Base-by-base conservation (phyloP, 306 rosid species). In the Quercus dentata region DNA sequence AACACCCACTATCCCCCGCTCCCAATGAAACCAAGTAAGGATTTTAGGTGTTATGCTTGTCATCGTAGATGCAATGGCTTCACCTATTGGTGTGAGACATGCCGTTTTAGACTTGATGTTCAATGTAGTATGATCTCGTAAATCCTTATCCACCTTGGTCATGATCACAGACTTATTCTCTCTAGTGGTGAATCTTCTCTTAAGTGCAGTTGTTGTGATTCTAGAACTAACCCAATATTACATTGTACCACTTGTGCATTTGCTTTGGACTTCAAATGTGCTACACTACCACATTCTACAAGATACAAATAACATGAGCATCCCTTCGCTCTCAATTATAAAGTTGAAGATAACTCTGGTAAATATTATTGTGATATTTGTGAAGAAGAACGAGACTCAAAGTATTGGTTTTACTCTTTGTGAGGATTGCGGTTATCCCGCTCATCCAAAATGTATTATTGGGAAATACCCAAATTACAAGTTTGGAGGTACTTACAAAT, bases 31-130 rank as follows among this genome's bases (percentile, higher is more conserved):
- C 44, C 11, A 12, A 10, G 14, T 12, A 46, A 46, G 52, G 12
- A 9, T 9, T 28, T 6, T 0, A 38, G 0, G n/a, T 78, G 71
- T 56, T 8, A 18, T 27, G 35, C 18, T 0, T 70, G 76, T 27
- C 0, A 1, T 3, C 21, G 0, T 5, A 0, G 0, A 0, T 28
- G 44, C 31, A 15, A 30, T 1, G 44, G 44, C 44, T 64, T 64
- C 70, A 0, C 0, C 5, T 64, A 64, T 3, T 4, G 0, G 6
- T 64, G 70, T 30, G 21, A 2, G 0, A 9, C 7, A 15, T 64
- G 70, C 13, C 0, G 1, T 0, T 15, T 64, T 64, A 9, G 3
- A 1, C 21, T 17, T 15, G 70, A 64, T 64, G 70, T 64, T 35
- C 12, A 64, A 64, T 63, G 69, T 6, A 28, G 44, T 63, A 14